Base-by-base conservation (phyloP, 2,329 filamentous ascomycete species). In the Ambrosiella xylebori region DNA sequence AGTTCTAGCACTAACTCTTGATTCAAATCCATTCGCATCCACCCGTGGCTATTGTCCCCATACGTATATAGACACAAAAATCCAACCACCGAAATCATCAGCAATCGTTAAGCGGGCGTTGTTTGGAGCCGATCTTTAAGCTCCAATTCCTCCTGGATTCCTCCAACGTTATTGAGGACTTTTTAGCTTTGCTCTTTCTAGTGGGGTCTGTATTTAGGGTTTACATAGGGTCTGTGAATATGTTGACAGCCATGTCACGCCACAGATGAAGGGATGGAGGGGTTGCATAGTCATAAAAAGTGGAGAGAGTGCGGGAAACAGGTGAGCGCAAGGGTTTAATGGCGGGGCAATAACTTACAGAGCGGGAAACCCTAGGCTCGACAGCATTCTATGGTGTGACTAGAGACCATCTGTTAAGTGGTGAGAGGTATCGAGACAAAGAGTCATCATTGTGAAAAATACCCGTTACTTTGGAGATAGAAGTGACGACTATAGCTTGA, bases 261-360 rank as follows among this genome's bases (percentile, higher is more conserved):
- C 52, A 59, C 52, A 51, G 17, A 51, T 45, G 13, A 41, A 27
- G 57, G 53, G 57, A 44, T 35, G 38, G 2, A 7, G 15, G 19
- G 50, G 39, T 19, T 3, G 13, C 5, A 15, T 36, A 51, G 13
- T 51, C 47, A 51, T 51, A 51, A 51, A n/a, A 51, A 51, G 17
- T 51, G 47, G 47, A 27, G n/a, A 27, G 2, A 47, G 2, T 17
- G 11, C 15, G 15, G 12, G 6, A 15, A 54, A 41, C 27, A 27
- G 27, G 3, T 4, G 27, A 27, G 27, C 37, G 15, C 41, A 57
- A 57, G 58, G 58, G 58, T 60, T 60, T 27, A 57, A 52, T 40
- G 27, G 52, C 52, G 52, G 52, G 52, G 52, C 15, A 54, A n/a
- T 11, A 35, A 51, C 27, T 27, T 27, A 27, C 17, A 19, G 12